Conservation (phyloP, 495 filamentous ascomycete genomes). For the Wilcoxina mikolae region DNA sequence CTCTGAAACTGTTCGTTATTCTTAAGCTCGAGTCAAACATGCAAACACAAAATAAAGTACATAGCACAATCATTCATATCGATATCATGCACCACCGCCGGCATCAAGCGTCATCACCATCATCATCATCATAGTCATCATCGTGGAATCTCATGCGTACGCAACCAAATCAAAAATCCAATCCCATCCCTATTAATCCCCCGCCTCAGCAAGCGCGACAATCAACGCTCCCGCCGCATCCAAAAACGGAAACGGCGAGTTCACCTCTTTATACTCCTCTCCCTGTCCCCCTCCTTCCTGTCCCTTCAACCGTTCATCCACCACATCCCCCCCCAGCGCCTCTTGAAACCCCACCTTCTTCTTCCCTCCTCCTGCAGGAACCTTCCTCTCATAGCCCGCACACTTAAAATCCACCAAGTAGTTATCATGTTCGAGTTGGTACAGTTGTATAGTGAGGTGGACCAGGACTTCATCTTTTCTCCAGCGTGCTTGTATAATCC, state of each 20-base stretch:
- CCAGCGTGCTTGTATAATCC: conserved; percentile 86
- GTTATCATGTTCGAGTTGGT: conserved; percentile 81
- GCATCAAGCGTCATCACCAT: no score
- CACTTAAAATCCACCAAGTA: conserved; percentile 98
- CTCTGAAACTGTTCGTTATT: no score
- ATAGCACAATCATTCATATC: no score
- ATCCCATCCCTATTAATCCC: conserved; percentile 9
- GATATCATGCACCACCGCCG: no score
- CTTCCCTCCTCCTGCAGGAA: conserved; percentile 24
- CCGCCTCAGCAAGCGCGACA: conserved; percentile 58
- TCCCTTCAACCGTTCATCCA: conserved; percentile 2
- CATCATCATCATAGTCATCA: no score
- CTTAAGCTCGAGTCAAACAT: no score
- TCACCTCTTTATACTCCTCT: conserved; percentile 56
- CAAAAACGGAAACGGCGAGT: conserved; percentile 62
- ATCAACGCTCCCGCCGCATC: conserved; percentile 59
- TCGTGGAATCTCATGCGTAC: no score
- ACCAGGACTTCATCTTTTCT: conserved; percentile 49
- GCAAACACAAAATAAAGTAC: no score
- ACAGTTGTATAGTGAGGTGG: conserved; percentile 90
- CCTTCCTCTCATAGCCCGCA: conserved; percentile 75
- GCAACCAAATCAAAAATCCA: neutral
- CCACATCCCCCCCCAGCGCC: conserved; percentile 20
- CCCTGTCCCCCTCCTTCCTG: conserved; percentile 31
- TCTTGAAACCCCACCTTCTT: conserved; percentile 30